Base-by-base conservation (phyloP, 495 filamentous ascomycete species). In the Tuber magnatum region DNA sequence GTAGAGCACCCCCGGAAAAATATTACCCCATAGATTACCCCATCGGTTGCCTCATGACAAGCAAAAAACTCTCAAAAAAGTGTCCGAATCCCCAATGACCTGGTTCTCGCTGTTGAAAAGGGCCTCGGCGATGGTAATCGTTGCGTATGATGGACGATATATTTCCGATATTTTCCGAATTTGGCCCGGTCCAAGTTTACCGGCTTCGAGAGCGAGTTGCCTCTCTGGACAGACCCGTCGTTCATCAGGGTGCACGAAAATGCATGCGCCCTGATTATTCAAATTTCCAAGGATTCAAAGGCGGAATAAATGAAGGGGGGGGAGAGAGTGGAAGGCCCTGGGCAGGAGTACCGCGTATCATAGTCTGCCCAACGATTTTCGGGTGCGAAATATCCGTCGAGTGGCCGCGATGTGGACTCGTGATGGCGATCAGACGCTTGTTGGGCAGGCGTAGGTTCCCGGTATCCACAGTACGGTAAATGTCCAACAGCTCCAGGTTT, bases 1-100 rank as follows among this genome's bases (percentile, higher is more conserved):
- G 48, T 7, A 32, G n/a, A 61, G n/a, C 12, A 35, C 35, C 28
- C 28, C 56, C 28, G 56, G 56, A 65, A 61, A 28, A 65, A 65
- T 18, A 65, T 65, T 65, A 35, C 56, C 56, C 56, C 56, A 65
- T 65, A 35, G 56, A 65, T 65, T 65, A 65, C 56, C 56, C 56
- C 56, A 65, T 65, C 28, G 14, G 7, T 65, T 65, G 28, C 56
- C 14, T 28, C 14, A 18, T 65, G 12, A 14, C 56, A 8, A 65
- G 56, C 56, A 35, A 65, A 65, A 65, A 65, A 65, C 28, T 65
- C 56, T 65, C 56, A 65, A 18, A 65, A 2, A 14, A 12, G 32
- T 65, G 28, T 3, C 56, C 56, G 35, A 65, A 35, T 65, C 28
- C 14, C 56, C 56, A 65, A 35, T 18, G 28, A 65, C 56, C 18